phyloP scores from a whole-genome alignment of 768 basidiomycete genomes.

The Tubosaeta sp. region DNA sequence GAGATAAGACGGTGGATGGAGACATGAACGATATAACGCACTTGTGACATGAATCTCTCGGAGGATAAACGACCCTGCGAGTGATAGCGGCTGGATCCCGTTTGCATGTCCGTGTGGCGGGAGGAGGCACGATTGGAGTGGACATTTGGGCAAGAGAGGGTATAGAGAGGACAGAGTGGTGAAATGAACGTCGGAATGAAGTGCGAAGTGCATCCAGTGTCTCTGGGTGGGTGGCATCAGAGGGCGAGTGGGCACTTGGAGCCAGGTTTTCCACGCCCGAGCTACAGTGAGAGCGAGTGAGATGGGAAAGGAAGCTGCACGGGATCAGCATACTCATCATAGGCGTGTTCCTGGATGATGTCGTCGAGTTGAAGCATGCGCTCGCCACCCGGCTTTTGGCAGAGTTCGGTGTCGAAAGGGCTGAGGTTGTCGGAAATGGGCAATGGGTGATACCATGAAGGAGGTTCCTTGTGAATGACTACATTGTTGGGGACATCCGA shows the following conservation, averaged over 20 bases:
- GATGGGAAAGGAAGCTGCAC: conserved; percentile 5
- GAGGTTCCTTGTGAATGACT: conserved; percentile 45
- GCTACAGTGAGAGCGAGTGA: conserved; percentile 7
- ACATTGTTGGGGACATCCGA: conserved; percentile 51
- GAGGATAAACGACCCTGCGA: conserved; percentile 63
- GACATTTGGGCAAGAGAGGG: conserved; percentile 36
- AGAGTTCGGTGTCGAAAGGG: conserved; percentile 42
- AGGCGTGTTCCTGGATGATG: conserved; percentile 67
- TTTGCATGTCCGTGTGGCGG: conserved; percentile 54
- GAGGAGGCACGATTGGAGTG: conserved; percentile 68
- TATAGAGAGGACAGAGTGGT: conserved; percentile 30
- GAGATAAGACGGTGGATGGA: conserved; percentile 13
- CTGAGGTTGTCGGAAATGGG: conserved; percentile 40
- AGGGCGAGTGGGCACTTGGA: conserved; percentile 6
- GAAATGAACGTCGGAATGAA: conserved; percentile 26
- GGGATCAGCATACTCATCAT: conserved; percentile 60
- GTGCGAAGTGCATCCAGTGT: conserved; percentile 30
- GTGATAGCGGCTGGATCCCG: conserved; percentile 45
- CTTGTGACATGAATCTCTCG: conserved; percentile 76
- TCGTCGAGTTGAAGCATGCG: conserved; percentile 68
- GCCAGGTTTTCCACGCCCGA: conserved; percentile 18
- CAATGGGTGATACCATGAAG: conserved; percentile 56
- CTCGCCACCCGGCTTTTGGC: conserved; percentile 47
- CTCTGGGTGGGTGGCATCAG: conserved; percentile 35
- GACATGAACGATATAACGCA: conserved; percentile 33